Evolutionary conservation across 768 basidiomycete genomes (phyloP), one percentile per base, ranked within the genome.

Genomic region (Pleurotus salmoneostramineus): DNA sequence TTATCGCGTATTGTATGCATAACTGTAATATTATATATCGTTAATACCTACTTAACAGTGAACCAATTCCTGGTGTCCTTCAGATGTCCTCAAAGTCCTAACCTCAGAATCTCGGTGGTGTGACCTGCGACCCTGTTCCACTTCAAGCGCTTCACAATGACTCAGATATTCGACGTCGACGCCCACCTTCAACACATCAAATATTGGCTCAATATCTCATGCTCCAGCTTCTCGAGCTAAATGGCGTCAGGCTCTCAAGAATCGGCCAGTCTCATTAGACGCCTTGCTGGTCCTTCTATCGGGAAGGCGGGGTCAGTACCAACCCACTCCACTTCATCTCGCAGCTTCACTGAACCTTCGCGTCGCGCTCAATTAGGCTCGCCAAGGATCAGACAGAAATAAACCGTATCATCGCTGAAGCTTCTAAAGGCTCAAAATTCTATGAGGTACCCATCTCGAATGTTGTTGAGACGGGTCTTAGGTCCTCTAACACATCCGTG

Each of bases 391-490:
- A 93, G 65, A 79, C 83, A 34, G 93, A 93, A 66, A 89, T 96
- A 46, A 95, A 95, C 63, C 84, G 83, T 14, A 82, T 94, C 56
- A 97, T 96, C 52, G 90, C 91, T 1, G 91, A 96, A 54, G 93
- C 85, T 14, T 94, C 91, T 5, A 94, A 92, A 67, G 95, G 95
- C 3, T 95, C 93, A 31, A 94, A 93, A 72, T 98, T 90, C 71
- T 95, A 92, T 68, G 85, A 93, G 76, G 89, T 83, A 27, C 21
- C 21, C 21, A 27, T 27, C 21, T 1, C 21, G 68, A 65, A 77
- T n/a, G 21, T 21, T 21, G 10, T 3, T 21, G 43, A 27, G 4
- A 31, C 33, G 44, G 12, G 36, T 56, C 31, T 6, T 17, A 2
- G 33, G 27, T 37, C 33, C 31, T 32, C 17, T 44, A 59, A 46